These are phyloP conservation scores for Hsuehochloa calcarea DNA, from an alignment of 176 grass and related monocot genomes.

Conservation along the genomic window DNA sequence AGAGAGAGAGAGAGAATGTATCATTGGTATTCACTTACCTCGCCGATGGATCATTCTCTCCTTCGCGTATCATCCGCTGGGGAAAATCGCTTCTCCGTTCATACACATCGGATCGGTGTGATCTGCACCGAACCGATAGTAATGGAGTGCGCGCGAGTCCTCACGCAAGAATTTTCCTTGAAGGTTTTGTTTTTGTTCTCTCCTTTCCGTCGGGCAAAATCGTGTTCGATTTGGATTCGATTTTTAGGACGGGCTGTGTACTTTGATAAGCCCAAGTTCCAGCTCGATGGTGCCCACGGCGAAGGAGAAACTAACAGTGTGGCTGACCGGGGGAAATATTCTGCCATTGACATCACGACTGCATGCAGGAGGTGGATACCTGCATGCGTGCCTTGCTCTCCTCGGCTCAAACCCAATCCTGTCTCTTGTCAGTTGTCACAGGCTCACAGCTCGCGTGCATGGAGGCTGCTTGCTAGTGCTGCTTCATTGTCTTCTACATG, in stretches of 20 bases:
- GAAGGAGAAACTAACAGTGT: neutral
- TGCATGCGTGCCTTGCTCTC: neutral
- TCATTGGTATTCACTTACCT: neutral
- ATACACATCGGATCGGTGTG: no score
- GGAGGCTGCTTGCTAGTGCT: neutral
- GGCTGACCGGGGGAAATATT: neutral
- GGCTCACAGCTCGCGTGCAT: neutral
- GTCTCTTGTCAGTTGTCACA: no score
- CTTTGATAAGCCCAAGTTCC: neutral
- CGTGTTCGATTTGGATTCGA: no score
- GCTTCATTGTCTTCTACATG: slow-evolving; percentile 7
- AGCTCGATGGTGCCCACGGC: neutral
- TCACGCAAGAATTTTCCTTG: no score
- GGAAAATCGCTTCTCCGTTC: no score
- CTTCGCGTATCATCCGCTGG: no score
- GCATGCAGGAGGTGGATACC: neutral
- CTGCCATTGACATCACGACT: neutral
- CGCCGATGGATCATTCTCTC: no score
- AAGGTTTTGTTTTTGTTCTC: neutral
- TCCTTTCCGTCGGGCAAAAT: neutral
- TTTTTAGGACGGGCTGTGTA: neutral
- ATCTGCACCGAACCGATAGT: no score
- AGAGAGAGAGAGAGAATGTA: no score
- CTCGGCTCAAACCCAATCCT: neutral
- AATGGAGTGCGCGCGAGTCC: no score